Evolutionary conservation across 2,329 filamentous ascomycete species (phyloP), one percentile per base, ranked within the genome.

Genomic region (Venturia pyrina): DNA sequence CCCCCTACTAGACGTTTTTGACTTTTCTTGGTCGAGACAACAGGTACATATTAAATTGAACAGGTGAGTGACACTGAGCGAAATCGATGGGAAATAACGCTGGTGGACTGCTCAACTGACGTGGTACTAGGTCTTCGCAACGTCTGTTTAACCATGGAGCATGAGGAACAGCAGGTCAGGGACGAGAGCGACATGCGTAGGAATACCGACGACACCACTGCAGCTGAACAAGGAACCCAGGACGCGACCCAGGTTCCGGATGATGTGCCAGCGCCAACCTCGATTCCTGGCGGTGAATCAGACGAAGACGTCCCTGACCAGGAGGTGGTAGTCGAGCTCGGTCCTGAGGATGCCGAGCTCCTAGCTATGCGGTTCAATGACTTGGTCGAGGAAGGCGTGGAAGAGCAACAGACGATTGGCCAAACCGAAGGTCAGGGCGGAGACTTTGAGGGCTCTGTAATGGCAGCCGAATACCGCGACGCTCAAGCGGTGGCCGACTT

Each of bases 381-480:
- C 37, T 34, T n/a, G n/a, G 19, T n/a, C 19, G 44, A 48, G 19
- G 44, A 48, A n/a, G 24, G 6, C 1, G 13, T 28, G 28, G 28
- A 28, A 4, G 28, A 28, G 28, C 28, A 2, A 28, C 2, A 28
- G 2, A 4, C 28, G 28, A 28, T 8, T 32, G 13, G 17, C 28
- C 8, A 56, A 32, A 8, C 50, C 24, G 50, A 56, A 32, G 24
- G 32, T 19, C 1, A 21, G 13, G 50, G 17, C 50, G 11, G 11
- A 13, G 8, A 8, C 17, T 32, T 21, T 8, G 63, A 76, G 75
- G 40, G 77, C 28, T 28, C 28, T 28, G 4, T 28, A 28, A 28
- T 28, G 4, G 28, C 28, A 28, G 28, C 28, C 78, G 62, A 77
- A 75, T 65, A 70, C 71, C 19, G 7, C 34, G 34, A 61, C 10